These are phyloP conservation scores for Silene vulgaris DNA, from an alignment of 179 eudicot genomes.

Conservation along the genomic window DNA sequence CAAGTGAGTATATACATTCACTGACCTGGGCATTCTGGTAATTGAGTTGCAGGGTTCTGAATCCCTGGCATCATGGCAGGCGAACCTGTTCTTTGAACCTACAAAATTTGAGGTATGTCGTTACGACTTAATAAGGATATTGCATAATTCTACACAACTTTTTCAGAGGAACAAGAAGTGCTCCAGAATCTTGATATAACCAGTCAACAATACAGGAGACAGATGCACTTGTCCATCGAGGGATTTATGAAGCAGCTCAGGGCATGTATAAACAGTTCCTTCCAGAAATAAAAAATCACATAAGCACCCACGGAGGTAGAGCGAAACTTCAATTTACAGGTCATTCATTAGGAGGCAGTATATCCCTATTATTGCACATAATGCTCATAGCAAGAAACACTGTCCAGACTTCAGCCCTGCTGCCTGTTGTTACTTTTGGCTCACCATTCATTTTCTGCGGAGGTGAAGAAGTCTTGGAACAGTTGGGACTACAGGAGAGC, in stretches of 20 bases:
- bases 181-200: background rate
- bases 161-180: background rate
- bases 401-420: slow-evolving; percentile 44
- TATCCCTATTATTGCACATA: slow-evolving; percentile 60
- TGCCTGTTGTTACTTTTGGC: slow-evolving; percentile 76
- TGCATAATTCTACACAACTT: background rate
- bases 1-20: background rate
- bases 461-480: slow-evolving; percentile 52
- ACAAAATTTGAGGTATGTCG: slow-evolving; percentile 48
- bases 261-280: slow-evolving; percentile 77
- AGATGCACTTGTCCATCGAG: slow-evolving; percentile 78
- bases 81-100: slow-evolving; percentile 82
- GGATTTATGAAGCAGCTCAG: slow-evolving; percentile 93
- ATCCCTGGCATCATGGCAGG: slow-evolving; percentile 77
- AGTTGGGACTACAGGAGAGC: slow-evolving; percentile 54
- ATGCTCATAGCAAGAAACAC: slow-evolving; percentile 62
- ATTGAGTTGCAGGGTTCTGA: slow-evolving; percentile 61
- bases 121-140: slow-evolving; percentile 29
- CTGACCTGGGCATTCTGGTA: slow-evolving; percentile 6
- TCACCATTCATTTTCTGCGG: slow-evolving; percentile 79
- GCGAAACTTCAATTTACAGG: slow-evolving; percentile 85
- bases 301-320: slow-evolving; percentile 37
- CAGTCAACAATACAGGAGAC: slow-evolving; percentile 43
- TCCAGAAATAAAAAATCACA: slow-evolving; percentile 66
- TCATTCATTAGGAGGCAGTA: slow-evolving; percentile 91